A percentile compares a stretch with the other conserved stretches of the same genome.
These are phyloP conservation scores for Yarrowia sp. DNA, from an alignment of 805 yeast species.

Conservation along the genomic window DNA sequence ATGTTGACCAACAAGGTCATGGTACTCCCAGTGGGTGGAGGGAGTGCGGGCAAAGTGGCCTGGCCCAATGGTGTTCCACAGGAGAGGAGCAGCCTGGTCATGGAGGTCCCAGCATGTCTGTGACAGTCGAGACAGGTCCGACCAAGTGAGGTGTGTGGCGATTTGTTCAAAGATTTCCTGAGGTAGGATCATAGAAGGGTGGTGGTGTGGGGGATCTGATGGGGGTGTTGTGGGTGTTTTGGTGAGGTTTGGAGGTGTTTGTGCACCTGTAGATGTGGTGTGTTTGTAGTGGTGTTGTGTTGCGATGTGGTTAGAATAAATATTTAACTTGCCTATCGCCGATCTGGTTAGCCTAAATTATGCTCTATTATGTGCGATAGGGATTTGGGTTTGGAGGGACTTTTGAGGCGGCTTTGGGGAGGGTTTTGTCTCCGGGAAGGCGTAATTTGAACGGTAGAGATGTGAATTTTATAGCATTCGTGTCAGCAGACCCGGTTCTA, in stretches of 20 bases:
- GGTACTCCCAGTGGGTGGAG: constrained; percentile 9
- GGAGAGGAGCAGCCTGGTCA: constrained; percentile 4
- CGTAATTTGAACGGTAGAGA: neutral
- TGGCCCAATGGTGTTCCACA: constrained; percentile 10
- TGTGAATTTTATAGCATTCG: neutral
- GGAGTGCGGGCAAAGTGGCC: constrained; percentile 9
- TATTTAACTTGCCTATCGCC: constrained; percentile 22
- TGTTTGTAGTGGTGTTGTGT: neutral
- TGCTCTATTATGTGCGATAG: constrained; percentile 18
- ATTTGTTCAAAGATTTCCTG: constrained; percentile 24
- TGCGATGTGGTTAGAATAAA: neutral
- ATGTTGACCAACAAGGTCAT: constrained; percentile 14
- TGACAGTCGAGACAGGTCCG: constrained; percentile 10
- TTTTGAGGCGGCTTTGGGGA: neutral
- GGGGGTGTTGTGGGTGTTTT: neutral
- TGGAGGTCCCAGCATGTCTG: constrained; percentile 21
- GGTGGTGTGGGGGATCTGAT: neutral
- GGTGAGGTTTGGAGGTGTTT: neutral
- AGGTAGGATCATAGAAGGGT: neutral
- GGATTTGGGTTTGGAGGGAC: neutral
- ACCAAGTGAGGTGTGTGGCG: constrained; percentile 11
- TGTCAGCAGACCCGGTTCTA: neutral
- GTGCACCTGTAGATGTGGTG: neutral
- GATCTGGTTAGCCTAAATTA: constrained; percentile 19
- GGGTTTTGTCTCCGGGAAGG: neutral